Percentiles rank a stretch among this genome's conserved stretches.
Evolutionary conservation across 225 moss, liverwort and hornwort genomes (phyloP).

Genomic region (Pleurozium schreberi): DNA sequence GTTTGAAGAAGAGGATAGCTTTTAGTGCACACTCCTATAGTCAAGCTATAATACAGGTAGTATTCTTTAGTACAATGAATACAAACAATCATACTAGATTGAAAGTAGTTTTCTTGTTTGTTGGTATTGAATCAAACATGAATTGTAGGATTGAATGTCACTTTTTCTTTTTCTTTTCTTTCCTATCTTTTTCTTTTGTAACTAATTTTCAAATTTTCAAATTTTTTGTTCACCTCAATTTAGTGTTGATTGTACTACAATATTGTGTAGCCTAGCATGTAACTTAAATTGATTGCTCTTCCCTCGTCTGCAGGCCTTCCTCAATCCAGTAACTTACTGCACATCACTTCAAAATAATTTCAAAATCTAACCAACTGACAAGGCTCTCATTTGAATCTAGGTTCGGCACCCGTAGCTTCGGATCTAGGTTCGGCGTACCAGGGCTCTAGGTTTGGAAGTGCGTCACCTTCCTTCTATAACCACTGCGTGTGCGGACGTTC

Average conservation of each 20-base stretch:
- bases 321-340: no score
- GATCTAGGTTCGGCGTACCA: background rate
- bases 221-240: background rate
- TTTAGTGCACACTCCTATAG: no score
- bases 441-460: background rate
- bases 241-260: background rate
- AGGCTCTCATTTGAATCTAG: background rate
- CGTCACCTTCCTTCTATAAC: background rate
- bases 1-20: no score
- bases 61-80: no score
- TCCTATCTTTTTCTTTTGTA: background rate
- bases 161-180: background rate
- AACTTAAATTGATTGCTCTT: background rate
- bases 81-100: no score
- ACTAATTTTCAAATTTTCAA: background rate
- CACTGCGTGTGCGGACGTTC: background rate
- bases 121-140: background rate
- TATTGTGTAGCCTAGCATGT: background rate
- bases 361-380: background rate
- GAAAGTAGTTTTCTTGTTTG: background rate
- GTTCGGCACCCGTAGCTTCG: background rate
- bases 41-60: no score
- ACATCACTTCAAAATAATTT: background rate
- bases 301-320: background rate
- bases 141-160: background rate